Conservation (phyloP, 768 basidiomycete genomes). For the Agrocybe pediades region DNA sequence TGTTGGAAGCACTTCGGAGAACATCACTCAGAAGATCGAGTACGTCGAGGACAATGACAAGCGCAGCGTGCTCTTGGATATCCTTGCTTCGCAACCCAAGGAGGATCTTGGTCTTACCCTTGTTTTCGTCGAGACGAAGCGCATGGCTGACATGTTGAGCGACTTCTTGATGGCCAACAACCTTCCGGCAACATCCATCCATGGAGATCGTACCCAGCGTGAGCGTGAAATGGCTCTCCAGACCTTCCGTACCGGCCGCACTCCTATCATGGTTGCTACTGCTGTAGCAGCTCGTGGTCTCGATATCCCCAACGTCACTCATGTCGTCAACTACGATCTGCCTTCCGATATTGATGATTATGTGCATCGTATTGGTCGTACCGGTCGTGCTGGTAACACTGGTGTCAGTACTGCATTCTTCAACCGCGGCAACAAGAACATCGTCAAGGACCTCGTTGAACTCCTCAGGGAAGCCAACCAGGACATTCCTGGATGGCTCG, state of each 20-base stretch:
- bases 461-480: slow-evolving; percentile 96
- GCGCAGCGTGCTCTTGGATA: slow-evolving; percentile 93
- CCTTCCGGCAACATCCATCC: slow-evolving; percentile 93
- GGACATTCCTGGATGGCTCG: slow-evolving; percentile 90
- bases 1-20: slow-evolving; percentile 98
- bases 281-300: slow-evolving; percentile 99
- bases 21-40: slow-evolving; percentile 99
- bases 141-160: slow-evolving; percentile 98
- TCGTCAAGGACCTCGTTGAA: slow-evolving; percentile 90
- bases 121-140: slow-evolving; percentile 98
- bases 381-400: slow-evolving; percentile 97
- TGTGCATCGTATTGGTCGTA: slow-evolving; percentile 97
- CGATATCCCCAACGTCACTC: slow-evolving; percentile 98
- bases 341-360: slow-evolving; percentile 99
- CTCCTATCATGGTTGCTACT: slow-evolving; percentile 96
- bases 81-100: slow-evolving; percentile 77
- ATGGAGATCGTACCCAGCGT: slow-evolving; percentile 96
- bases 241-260: slow-evolving; percentile 93
- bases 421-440: slow-evolving; percentile 90
- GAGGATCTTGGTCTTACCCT: slow-evolving; percentile 77
- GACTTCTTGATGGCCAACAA: slow-evolving; percentile 87
- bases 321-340: slow-evolving; percentile 97
- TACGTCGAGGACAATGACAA: slow-evolving; percentile 98
- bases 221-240: slow-evolving; percentile 96
- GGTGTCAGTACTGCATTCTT: slow-evolving; percentile 96